Conservation (phyloP, 2,329 filamentous ascomycete species). For the Fusarium tuaranense region DNA sequence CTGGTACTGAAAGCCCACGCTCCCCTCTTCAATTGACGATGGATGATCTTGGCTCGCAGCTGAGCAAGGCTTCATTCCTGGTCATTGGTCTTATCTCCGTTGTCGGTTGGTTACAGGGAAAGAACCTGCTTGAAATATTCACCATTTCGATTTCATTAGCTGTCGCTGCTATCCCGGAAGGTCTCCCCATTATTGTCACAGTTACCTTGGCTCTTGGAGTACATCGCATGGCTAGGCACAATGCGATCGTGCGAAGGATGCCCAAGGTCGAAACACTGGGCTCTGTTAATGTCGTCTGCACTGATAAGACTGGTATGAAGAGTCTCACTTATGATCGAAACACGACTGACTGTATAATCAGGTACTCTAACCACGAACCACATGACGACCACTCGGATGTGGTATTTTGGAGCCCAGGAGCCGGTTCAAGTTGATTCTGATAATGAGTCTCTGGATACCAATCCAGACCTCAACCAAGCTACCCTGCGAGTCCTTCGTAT, state of each 20-base stretch:
- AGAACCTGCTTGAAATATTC: conserved; percentile 92
- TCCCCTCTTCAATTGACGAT: conserved; percentile 96
- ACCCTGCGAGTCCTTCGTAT: conserved; percentile 87
- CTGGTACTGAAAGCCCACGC: conserved; percentile 93
- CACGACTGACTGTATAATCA: conserved; percentile 47
- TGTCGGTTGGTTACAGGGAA: conserved; percentile 90
- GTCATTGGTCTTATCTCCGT: conserved; percentile 95
- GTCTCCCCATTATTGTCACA: conserved; percentile 96
- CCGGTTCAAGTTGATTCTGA: conserved; percentile 66
- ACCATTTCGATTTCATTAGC: conserved; percentile 97
- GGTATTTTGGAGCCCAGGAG: conserved; percentile 82
- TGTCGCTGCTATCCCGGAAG: conserved; percentile 95
- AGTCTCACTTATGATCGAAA: not conserved
- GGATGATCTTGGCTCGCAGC: conserved; percentile 95
- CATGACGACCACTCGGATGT: conserved; percentile 97
- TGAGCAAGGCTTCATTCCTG: conserved; percentile 96
- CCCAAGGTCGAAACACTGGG: conserved; percentile 97
- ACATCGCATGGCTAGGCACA: conserved; percentile 93
- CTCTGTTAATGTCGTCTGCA: conserved; percentile 99
- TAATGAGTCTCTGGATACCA: conserved; percentile 64
- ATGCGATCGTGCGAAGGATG: conserved; percentile 94
- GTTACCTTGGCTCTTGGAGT: conserved; percentile 96
- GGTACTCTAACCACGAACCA: conserved; percentile 96
- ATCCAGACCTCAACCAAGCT: conserved; percentile 72
- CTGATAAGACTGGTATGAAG: conserved; percentile 86